Evolutionary conservation across 108 stramenopile genomes (phyloP).

Genomic region (Conticribra guillardii): DNA sequence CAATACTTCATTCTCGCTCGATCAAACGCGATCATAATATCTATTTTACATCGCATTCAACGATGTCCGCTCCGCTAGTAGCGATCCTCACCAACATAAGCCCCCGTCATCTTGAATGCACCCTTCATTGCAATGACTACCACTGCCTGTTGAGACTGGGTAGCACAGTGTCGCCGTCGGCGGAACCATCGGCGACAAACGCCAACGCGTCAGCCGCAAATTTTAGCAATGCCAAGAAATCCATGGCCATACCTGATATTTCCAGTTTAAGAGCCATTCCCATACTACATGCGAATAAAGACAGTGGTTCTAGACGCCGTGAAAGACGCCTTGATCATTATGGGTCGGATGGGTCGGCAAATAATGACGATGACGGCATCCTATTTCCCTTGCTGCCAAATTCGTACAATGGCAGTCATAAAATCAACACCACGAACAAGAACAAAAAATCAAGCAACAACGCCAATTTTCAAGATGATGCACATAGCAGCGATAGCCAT

Average conservation of each 20-base stretch:
- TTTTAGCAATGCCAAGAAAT: background rate
- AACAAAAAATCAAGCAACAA: too few species aligned
- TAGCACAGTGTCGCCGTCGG: conserved; percentile 6
- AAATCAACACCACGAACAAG: background rate
- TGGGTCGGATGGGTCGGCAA: background rate
- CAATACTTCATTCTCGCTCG: too few species aligned
- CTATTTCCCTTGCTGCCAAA: conserved; percentile 35
- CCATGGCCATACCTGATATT: conserved; percentile 28
- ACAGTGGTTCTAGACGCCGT: background rate
- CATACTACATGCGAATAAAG: conserved; percentile 13
- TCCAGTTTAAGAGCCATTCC: conserved; percentile 37
- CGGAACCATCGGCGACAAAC: background rate
- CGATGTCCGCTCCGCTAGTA: too few species aligned
- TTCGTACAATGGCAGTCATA: background rate
- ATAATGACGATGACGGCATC: conserved; percentile 1
- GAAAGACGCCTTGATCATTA: background rate
- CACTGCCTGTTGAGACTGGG: conserved; percentile 37
- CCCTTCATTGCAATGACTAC: conserved; percentile 29
- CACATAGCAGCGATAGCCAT: background rate
- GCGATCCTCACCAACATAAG: conserved; percentile 41
- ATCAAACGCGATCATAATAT: too few species aligned
- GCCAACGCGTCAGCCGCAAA: conserved; percentile 8
- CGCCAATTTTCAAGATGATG: too few species aligned
- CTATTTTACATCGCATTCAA: too few species aligned
- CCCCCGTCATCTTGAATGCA: conserved; percentile 37